These are phyloP conservation scores for Cryphonectria naterciae DNA, from an alignment of 2,329 filamentous ascomycete genomes.

Conservation along the genomic window DNA sequence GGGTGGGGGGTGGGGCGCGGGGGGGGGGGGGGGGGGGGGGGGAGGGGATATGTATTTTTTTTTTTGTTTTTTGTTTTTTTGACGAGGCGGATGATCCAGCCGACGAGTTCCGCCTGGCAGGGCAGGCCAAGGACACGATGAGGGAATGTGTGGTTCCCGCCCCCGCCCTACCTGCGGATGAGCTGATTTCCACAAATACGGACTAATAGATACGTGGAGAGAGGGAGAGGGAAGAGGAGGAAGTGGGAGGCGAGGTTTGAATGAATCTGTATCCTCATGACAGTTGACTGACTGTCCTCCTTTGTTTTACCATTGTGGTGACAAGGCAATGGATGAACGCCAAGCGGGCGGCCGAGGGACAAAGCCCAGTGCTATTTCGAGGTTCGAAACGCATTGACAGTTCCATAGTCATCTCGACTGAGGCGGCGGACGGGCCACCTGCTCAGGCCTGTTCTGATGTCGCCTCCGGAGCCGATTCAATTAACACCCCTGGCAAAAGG, in stretches of 20 bases:
- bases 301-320: background rate
- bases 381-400: constrained; percentile 19
- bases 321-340: background rate
- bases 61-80: background rate
- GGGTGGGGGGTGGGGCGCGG: background rate
- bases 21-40: background rate
- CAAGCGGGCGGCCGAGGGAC: background rate
- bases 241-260: background rate
- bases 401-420: constrained; percentile 22
- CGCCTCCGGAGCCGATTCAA: constrained; percentile 1
- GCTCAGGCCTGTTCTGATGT: constrained; percentile 5
- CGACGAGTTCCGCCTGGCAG: constrained; percentile 10
- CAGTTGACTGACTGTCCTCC: background rate
- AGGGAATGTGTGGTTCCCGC: constrained; percentile 5
- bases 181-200: background rate
- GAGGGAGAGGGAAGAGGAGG: background rate
- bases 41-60: too few species aligned
- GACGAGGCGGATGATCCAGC: constrained; percentile 13
- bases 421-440: constrained; percentile 22
- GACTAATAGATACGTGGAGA: background rate
- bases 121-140: background rate
- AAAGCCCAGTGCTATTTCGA: constrained; percentile 18
- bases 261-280: background rate
- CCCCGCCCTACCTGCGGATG: background rate
- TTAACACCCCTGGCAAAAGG: background rate